phyloP scores from a whole-genome alignment of 108 stramenopile species.

The Nannochloropsis gaditana region DNA sequence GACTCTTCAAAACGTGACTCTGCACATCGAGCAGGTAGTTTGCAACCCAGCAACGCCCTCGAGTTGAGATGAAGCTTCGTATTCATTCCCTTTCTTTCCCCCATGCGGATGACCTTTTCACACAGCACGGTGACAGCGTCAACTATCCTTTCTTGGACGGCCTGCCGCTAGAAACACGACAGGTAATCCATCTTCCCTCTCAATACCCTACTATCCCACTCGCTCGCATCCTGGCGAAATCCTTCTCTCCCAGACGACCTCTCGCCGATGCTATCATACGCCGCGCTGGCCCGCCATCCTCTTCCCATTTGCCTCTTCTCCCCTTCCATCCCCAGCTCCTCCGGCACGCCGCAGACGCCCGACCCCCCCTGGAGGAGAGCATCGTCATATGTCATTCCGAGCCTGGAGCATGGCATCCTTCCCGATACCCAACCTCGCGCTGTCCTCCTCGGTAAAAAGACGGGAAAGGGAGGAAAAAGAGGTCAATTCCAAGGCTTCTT shows the following conservation, averaged over 20 bases:
- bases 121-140: constrained; percentile 44
- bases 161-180: neutral
- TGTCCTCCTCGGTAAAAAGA: constrained; percentile 27
- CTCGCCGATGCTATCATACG: no score
- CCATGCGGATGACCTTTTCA: neutral
- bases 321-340: constrained; percentile 5
- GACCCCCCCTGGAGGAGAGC: neutral
- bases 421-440: constrained; percentile 18
- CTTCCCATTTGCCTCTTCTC: neutral
- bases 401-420: constrained; percentile 51
- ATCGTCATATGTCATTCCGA: constrained; percentile 48
- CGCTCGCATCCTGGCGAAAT: neutral
- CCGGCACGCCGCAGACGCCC: neutral
- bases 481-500: neutral
- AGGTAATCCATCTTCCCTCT: neutral
- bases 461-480: constrained; percentile 10
- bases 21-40: neutral
- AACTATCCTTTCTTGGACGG: constrained; percentile 25
- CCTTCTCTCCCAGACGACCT: no score
- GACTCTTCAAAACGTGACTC: neutral
- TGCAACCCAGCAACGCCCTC: no score
- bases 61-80: no score
- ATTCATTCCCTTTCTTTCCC: neutral
- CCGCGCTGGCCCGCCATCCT: neutral
- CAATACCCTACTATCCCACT: neutral